A percentile compares a stretch with the other conserved stretches of the same genome.
These are phyloP conservation scores for Sorghum bicolor DNA, from an alignment of 176 grass and related monocot species.

Conservation along the genomic window DNA sequence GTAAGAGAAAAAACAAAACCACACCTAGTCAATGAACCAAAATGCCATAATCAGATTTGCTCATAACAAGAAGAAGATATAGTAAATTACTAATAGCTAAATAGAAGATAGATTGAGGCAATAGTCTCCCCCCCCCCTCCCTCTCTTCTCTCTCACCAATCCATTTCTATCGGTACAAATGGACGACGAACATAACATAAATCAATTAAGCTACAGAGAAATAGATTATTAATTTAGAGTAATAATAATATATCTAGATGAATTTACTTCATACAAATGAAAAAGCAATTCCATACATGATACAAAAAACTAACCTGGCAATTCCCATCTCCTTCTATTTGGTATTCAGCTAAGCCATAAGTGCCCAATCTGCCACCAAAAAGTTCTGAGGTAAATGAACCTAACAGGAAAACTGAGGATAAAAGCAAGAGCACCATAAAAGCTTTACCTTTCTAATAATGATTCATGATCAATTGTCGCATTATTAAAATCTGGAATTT, in stretches of 20 bases:
- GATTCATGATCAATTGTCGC: conserved; percentile 90
- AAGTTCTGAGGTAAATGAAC: conserved; percentile 2
- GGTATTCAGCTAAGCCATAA: conserved; percentile 95
- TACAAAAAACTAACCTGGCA: conserved; percentile 67
- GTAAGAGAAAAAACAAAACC: not conserved
- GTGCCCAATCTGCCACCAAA: conserved; percentile 57
- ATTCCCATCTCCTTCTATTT: conserved; percentile 97
- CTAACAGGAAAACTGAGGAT: not conserved
- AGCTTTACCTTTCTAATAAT: conserved; percentile 74
- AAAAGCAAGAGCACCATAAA: conserved; percentile 2
- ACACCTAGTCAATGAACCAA: not conserved
- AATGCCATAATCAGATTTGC: not conserved
- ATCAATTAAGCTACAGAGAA: not conserved
- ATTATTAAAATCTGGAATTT: conserved; percentile 91
- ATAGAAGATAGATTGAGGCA: conserved; percentile 4
- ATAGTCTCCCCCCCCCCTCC: not conserved
- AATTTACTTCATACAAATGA: conserved; percentile 15
- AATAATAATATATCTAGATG: conserved; percentile 3
- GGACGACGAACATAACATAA: not conserved
- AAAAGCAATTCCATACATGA: not conserved
- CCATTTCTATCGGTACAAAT: not conserved
- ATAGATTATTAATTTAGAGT: not conserved
- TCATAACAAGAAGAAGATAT: not conserved
- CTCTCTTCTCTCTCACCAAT: too few relatives aligned
- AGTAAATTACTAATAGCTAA: not conserved